Conservation (phyloP, 257 asterid species). For the Nicotiana tomentosiformis region DNA sequence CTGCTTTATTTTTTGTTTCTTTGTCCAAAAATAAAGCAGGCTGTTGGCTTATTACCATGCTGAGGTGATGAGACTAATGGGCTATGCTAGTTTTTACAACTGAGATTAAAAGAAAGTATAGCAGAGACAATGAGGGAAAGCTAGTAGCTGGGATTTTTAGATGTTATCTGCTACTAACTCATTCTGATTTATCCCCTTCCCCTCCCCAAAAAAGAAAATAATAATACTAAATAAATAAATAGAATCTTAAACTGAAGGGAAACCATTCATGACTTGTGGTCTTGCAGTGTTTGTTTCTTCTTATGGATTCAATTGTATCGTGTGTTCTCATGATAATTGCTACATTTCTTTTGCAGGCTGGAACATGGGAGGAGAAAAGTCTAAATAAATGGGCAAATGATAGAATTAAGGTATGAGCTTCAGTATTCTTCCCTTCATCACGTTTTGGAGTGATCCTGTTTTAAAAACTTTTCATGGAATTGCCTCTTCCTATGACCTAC, state of each 20-base stretch:
- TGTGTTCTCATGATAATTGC: neutral
- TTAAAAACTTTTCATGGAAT: neutral
- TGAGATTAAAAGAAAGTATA: neutral
- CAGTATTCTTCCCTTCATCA: neutral
- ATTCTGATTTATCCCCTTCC: neutral
- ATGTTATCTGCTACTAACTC: neutral
- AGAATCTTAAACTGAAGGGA: neutral
- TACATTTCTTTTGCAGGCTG: conserved; percentile 32
- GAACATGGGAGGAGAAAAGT: conserved; percentile 52
- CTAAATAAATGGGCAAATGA: conserved; percentile 42
- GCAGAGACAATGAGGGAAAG: neutral
- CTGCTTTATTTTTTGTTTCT: too few species aligned
- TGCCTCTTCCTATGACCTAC: neutral
- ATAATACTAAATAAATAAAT: neutral
- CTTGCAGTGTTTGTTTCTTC: neutral
- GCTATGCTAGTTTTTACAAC: neutral
- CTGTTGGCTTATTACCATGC: neutral
- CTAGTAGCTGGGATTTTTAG: neutral
- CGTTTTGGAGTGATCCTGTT: neutral
- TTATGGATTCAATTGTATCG: neutral
- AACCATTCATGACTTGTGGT: neutral
- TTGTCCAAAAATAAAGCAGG: neutral
- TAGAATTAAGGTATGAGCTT: conserved; percentile 35
- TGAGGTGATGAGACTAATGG: neutral
- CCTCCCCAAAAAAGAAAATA: neutral